Evolutionary conservation across 441 rosid genomes (phyloP), one percentile per base, ranked within the genome.

Genomic region (Erodium trifolium): DNA sequence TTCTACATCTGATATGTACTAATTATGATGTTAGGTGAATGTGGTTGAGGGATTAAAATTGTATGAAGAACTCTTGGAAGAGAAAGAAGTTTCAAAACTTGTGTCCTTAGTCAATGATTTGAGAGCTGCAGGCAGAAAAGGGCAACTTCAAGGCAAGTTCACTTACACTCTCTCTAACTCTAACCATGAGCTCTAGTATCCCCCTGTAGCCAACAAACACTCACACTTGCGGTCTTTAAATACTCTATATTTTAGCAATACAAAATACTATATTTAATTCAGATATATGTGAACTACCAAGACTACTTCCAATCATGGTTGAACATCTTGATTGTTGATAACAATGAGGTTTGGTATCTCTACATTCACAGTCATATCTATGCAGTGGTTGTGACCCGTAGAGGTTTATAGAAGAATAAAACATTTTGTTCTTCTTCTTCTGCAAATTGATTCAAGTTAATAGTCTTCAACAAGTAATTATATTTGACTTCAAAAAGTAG

Each of bases 31-130:
- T 67, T 73, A 88, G 99, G 91, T 90, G 66, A 91, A 93, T 77
- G 95, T 86, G 72, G 97, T 88, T 53, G 99, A 93, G 71, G 99
- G 97, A 75, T 75, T 91, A 73, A 84, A 85, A 84, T 68, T 90
- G 70, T 86, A 88, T 59, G 97, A 86, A 60, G 75, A 80, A 60
- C 79, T 87, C 67, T 63, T 83, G 68, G 86, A 82, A 41, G 78
- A 83, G 31, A 77, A 74, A 37, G 90, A 91, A 76, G 86, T 89
- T 72, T 80, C 84, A 68, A 76, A 82, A 71, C 84, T 91, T 57
- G 79, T 87, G 76, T 86, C 92, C 31, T 78, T 88, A 83, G 86
- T 84, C 72, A 83, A 84, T 81, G 92, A 87, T 75, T 72, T 89
- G 68, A 84, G 89, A 80, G 80, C 78, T 23, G 75, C 87, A 12